Evolutionary conservation across 768 basidiomycete genomes (phyloP), one percentile per base, ranked within the genome.

Genomic region (Suillus variegatus): DNA sequence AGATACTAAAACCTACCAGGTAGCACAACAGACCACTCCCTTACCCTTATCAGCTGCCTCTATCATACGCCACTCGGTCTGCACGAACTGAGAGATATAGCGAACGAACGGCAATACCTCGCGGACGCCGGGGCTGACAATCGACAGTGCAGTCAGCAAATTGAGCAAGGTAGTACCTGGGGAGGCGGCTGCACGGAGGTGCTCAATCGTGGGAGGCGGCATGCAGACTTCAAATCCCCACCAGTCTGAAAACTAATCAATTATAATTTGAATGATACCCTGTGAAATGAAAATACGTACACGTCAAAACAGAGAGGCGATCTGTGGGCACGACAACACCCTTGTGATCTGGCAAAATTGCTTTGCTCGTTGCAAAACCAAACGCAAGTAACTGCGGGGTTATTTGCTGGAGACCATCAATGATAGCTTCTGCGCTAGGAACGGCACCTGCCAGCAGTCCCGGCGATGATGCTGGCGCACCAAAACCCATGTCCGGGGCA

Each of bases 1-100:
- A n/a, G 47, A 54, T 14, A 41, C 14, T n/a, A 32, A 46, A 6
- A 75, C 82, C 35, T 71, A 89, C 92, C 94, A 95, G n/a, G 94
- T 96, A 7, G 94, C 90, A 58, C 92, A 90, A 72, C 94, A 93
- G 41, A 95, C 88, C 44, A 95, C 94, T 22, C 94, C 94, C 70
- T 86, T 75, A 1, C 94, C 93, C 60, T 79, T 71, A 69, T 95
- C 82, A 69, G 89, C 85, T 25, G 72, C 77, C 71, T 85, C 82
- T 73, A 95, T 91, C 47, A 82, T 64, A 55, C 75, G 77, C 81
- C 87, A 94, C 72, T 96, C 93, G 52, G 85, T 86, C 68, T 95
- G 90, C 68, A 92, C 79, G 75, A 87, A 95, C 67, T 90, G 89
- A 18, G 90, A 81, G 60, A 94, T 87, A 78, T 94, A 95, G 38